Conservation (phyloP, 768 basidiomycete genomes). For the Tulasnella sp. region DNA sequence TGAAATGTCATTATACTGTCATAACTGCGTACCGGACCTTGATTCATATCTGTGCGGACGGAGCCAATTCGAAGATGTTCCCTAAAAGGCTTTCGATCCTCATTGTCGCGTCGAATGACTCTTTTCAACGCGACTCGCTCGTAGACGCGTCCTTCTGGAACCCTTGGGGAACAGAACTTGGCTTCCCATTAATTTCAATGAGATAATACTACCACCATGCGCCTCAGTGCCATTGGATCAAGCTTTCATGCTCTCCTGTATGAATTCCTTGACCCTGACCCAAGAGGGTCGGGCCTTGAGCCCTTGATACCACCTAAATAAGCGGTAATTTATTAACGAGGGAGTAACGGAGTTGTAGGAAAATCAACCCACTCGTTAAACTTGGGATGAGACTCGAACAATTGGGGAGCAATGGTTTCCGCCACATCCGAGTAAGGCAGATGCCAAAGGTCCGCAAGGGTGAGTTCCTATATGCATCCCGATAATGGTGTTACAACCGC, state of each 20-base stretch:
- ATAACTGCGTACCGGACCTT: not conserved
- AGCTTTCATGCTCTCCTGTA: not conserved
- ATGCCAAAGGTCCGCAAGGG: conserved; percentile 33
- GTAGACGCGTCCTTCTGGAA: too few relatives aligned
- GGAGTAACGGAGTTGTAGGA: not conserved
- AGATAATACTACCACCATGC: not conserved
- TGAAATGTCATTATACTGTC: not conserved
- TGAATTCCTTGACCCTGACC: conserved; percentile 17
- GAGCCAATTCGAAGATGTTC: too few relatives aligned
- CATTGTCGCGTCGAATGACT: too few relatives aligned
- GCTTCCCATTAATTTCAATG: too few relatives aligned
- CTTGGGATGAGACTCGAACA: conserved; percentile 30
- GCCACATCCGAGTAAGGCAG: conserved; percentile 22
- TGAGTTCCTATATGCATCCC: not conserved
- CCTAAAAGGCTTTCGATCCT: too few relatives aligned
- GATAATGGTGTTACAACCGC: not conserved
- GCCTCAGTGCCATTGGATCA: too few relatives aligned
- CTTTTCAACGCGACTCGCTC: too few relatives aligned
- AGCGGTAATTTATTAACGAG: not conserved
- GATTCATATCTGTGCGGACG: too few relatives aligned
- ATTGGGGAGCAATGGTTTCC: not conserved
- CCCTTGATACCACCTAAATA: conserved; percentile 31
- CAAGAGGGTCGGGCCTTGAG: conserved; percentile 25
- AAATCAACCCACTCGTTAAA: conserved; percentile 15
- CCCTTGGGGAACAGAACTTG: too few relatives aligned